Conservation (phyloP, 495 filamentous ascomycete species). For the Aspergillus saccharolyticus region DNA sequence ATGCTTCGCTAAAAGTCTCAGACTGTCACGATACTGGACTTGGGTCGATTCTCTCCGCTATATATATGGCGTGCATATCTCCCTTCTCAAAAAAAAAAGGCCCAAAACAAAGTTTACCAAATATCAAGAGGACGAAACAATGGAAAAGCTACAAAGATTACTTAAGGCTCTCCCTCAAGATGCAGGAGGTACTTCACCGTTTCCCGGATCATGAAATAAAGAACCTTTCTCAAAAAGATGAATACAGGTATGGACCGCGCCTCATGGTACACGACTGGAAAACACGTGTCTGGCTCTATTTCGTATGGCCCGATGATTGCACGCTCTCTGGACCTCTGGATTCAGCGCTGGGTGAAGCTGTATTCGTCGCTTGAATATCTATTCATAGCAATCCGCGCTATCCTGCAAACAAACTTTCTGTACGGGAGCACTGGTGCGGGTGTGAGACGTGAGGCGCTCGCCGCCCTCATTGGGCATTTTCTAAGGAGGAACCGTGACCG, state of each 20-base stretch:
- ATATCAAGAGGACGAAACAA: no score
- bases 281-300: slow-evolving; percentile 49
- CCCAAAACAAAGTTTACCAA: no score
- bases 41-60: slow-evolving; percentile 44
- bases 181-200: no score
- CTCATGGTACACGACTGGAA: slow-evolving; percentile 33
- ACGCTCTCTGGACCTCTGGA: slow-evolving; percentile 32
- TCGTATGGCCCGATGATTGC: slow-evolving; percentile 30
- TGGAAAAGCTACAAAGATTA: no score
- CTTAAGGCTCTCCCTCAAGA: no score
- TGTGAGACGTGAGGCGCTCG: slow-evolving; percentile 45
- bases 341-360: slow-evolving; percentile 42
- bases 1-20: slow-evolving; percentile 38
- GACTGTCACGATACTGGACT: slow-evolving; percentile 54
- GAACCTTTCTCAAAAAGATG: no score
- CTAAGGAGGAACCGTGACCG: slow-evolving; percentile 39
- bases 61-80: no score
- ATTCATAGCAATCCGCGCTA: slow-evolving; percentile 42
- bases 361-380: slow-evolving; percentile 46
- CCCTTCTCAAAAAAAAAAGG: no score
- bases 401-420: slow-evolving; percentile 45
- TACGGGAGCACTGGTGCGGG: slow-evolving; percentile 40
- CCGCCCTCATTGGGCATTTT: slow-evolving; percentile 54
- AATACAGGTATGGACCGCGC: no score
- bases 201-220: no score